Percentiles rank a stretch among this genome's conserved stretches.
Conservation (phyloP, 1,284 basidiomycete genomes). For the Puccinia triticina region DNA sequence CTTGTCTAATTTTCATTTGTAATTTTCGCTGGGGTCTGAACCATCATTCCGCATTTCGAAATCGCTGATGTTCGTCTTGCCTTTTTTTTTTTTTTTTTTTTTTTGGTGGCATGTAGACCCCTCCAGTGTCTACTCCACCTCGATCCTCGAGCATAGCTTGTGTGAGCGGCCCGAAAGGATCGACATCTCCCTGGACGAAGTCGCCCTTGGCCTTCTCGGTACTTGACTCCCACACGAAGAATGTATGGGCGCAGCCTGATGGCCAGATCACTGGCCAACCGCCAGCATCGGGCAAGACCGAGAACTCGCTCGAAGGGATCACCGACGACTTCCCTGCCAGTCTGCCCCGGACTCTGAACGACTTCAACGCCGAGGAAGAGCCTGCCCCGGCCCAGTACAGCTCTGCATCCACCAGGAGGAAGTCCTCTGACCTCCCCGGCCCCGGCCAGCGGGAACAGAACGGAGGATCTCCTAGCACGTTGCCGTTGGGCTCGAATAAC, state of each 20-base stretch:
- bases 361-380: constrained; percentile 50
- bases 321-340: constrained; percentile 49
- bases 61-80: neutral
- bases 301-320: constrained; percentile 50
- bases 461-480: neutral
- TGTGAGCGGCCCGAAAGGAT: constrained; percentile 41
- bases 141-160: constrained; percentile 33
- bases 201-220: constrained; percentile 48
- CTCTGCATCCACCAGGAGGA: constrained; percentile 5
- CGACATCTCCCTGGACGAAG: constrained; percentile 47
- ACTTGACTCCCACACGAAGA: constrained; percentile 47
- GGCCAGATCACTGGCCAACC: constrained; percentile 42
- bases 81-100: neutral
- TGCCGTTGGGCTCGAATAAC: constrained; percentile 20
- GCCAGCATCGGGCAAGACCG: constrained; percentile 38
- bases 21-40: neutral
- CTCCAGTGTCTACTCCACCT: constrained; percentile 37
- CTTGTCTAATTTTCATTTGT: constrained; percentile 10
- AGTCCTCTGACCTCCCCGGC: neutral
- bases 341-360: constrained; percentile 50
- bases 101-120: too few species aligned
- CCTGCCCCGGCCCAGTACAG: constrained; percentile 10
- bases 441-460: neutral
- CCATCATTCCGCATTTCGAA: neutral
- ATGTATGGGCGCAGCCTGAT: constrained; percentile 52